These are phyloP conservation scores for Clarireedia homoeocarpa DNA, from an alignment of 2,329 filamentous ascomycete genomes.

Conservation along the genomic window DNA sequence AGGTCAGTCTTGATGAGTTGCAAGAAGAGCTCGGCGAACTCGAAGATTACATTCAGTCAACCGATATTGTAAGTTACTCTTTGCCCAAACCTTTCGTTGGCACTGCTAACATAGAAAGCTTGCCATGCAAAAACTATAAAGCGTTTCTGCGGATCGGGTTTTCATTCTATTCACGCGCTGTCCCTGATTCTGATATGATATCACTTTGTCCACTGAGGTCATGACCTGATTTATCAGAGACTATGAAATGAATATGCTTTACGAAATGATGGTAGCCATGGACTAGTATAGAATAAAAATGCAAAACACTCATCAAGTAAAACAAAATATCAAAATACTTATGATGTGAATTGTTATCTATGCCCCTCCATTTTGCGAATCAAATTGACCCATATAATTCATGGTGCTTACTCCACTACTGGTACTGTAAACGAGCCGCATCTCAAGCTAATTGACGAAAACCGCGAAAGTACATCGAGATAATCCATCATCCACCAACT, in stretches of 20 bases:
- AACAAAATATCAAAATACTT: not conserved
- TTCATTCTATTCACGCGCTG: slow-evolving; percentile 9
- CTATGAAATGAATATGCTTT: slow-evolving; percentile 9
- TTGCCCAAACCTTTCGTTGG: slow-evolving; percentile 11
- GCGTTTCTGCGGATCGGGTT: slow-evolving; percentile 18
- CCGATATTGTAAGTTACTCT: slow-evolving; percentile 58
- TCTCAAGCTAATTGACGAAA: too few relatives aligned
- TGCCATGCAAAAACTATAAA: slow-evolving; percentile 90
- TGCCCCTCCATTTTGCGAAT: not conserved
- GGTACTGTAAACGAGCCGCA: not conserved
- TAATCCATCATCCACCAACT: too few relatives aligned
- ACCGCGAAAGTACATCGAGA: too few relatives aligned
- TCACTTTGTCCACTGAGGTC: slow-evolving; percentile 19
- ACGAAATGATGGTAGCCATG: slow-evolving; percentile 26
- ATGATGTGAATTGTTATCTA: not conserved
- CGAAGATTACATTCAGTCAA: slow-evolving; percentile 95
- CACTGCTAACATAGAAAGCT: slow-evolving; percentile 32
- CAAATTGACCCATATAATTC: not conserved
- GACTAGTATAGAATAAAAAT: slow-evolving; percentile 20
- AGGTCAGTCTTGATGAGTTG: slow-evolving; percentile 80
- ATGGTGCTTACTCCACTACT: slow-evolving; percentile 5
- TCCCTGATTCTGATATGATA: slow-evolving; percentile 21
- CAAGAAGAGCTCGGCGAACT: slow-evolving; percentile 77
- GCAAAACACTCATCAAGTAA: slow-evolving; percentile 14
- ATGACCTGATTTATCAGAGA: slow-evolving; percentile 1